phyloP scores from a whole-genome alignment of 1,284 basidiomycete species.

The Termitomyces sp. region DNA sequence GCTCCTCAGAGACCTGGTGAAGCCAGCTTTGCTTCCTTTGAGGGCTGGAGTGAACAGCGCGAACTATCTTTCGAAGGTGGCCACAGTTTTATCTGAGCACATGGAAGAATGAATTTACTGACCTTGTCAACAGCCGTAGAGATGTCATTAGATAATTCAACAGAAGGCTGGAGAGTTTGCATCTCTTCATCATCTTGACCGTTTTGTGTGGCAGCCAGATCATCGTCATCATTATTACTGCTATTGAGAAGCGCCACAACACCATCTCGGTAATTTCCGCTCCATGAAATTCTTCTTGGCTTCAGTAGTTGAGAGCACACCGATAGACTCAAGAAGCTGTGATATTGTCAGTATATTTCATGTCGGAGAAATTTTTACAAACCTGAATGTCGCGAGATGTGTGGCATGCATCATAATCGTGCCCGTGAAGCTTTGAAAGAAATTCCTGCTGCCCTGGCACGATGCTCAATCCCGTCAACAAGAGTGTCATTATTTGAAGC shows the following conservation, averaged over 20 bases:
- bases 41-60: constrained; percentile 17
- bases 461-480: constrained; percentile 11
- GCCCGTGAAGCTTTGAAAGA: constrained; percentile 13
- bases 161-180: background rate
- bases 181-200: constrained; percentile 5
- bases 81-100: background rate
- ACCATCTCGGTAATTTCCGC: constrained; percentile 17
- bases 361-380: background rate
- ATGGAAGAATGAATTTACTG: background rate
- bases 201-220: constrained; percentile 2
- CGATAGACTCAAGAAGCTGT: constrained; percentile 18
- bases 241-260: constrained; percentile 6
- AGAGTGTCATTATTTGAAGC: constrained; percentile 27
- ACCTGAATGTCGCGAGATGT: constrained; percentile 29
- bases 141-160: background rate
- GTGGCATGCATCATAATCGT: constrained; percentile 24
- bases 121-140: constrained; percentile 6
- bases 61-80: constrained; percentile 10
- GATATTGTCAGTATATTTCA: background rate
- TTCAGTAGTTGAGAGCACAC: constrained; percentile 14
- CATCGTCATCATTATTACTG: constrained; percentile 4
- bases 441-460: constrained; percentile 7
- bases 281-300: constrained; percentile 8
- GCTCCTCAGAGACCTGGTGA: constrained; percentile 10
- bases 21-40: constrained; percentile 18